Evolutionary conservation across 163 green algal genomes (phyloP).

Genomic region (Scenedesmus sp.): DNA sequence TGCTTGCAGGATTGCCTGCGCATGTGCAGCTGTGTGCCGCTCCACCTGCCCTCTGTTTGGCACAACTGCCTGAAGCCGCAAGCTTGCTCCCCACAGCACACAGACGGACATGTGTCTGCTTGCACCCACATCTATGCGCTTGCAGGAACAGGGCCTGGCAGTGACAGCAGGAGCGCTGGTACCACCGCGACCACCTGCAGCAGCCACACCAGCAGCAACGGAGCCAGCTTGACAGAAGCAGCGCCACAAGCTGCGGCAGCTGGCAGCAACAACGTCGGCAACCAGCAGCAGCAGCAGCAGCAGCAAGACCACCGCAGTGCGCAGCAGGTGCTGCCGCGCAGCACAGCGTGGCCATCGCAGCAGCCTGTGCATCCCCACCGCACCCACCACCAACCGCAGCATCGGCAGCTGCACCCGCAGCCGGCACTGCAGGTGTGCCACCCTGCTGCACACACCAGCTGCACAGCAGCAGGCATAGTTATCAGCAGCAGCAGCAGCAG

Average conservation of each 20-base stretch:
- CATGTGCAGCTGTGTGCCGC: no score
- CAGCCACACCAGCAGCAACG: neutral
- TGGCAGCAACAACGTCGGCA: neutral
- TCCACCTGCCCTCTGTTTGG: no score
- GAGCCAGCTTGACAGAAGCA: neutral
- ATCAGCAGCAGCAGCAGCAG: constrained; percentile 17
- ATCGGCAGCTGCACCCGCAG: constrained; percentile 15
- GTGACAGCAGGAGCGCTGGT: neutral
- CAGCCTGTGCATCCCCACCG: constrained; percentile 6
- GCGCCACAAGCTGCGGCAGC: neutral
- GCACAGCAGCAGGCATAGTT: neutral
- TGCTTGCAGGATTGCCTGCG: neutral
- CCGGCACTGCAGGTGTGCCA: neutral
- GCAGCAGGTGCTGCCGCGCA: neutral
- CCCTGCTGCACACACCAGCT: neutral
- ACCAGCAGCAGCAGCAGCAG: neutral
- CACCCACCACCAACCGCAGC: neutral
- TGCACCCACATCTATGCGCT: neutral
- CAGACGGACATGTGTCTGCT: neutral
- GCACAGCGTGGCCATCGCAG: neutral
- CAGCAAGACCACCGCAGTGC: neutral
- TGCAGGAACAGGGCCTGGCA: neutral
- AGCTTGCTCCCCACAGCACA: neutral
- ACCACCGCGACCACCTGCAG: neutral
- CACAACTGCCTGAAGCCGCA: neutral